Percentiles rank a stretch among this genome's conserved stretches.
These are phyloP conservation scores for Vitis rotundifolia DNA, from an alignment of 164 flowering plant species.

Conservation along the genomic window DNA sequence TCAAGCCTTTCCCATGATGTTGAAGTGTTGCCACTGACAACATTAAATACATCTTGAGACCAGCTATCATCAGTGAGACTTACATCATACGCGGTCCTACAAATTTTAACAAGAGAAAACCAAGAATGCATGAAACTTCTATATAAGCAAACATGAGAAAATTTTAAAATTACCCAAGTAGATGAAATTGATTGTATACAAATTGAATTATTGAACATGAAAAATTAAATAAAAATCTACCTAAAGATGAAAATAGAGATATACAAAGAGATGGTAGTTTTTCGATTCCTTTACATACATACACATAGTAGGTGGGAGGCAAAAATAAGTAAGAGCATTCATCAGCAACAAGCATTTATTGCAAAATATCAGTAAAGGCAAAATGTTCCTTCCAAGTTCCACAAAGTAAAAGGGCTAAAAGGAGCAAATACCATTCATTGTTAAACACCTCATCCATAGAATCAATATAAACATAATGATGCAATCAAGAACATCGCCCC, in stretches of 20 bases:
- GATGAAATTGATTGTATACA: background rate
- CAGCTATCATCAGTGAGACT: slow-evolving; percentile 77
- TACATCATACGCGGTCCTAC: slow-evolving; percentile 92
- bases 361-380: too few species aligned
- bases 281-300: too few species aligned
- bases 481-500: background rate
- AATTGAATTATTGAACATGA: background rate
- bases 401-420: too few species aligned
- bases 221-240: background rate
- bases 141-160: slow-evolving; percentile 4
- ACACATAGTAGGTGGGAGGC: too few species aligned
- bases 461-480: background rate
- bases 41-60: slow-evolving; percentile 59
- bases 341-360: too few species aligned
- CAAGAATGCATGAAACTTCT: background rate
- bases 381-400: too few species aligned
- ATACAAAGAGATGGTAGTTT: too few species aligned
- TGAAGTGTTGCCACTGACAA: slow-evolving; percentile 76
- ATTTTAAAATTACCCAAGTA: background rate
- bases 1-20: slow-evolving; percentile 91
- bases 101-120: background rate
- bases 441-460: background rate
- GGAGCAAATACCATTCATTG: too few species aligned
- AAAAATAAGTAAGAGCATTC: too few species aligned
- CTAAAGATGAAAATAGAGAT: too few species aligned